Base-by-base conservation (phyloP, 108 stramenopile genomes). In the Cyclostephanos invisitatus region DNA sequence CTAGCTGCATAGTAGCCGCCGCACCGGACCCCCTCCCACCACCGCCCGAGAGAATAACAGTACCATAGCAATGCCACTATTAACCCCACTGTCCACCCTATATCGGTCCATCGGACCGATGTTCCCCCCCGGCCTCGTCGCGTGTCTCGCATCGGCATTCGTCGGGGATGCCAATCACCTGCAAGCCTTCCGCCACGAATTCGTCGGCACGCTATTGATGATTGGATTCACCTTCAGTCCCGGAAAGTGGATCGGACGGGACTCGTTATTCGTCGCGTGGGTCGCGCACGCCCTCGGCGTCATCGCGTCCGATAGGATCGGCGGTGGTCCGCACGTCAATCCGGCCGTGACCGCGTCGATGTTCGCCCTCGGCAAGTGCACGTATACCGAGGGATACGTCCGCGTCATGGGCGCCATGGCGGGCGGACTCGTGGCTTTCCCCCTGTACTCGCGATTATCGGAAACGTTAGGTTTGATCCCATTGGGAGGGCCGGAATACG, bases 401-500 rank as follows among this genome's bases (percentile, higher is more conserved):
- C 87, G 91, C 11, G 78, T 92, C 47, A 82, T 80, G 61, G 95
- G 85, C 21, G 84, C 89, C 60, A 87, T 96, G 87, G 86, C 76
- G 9, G 91, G 92, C 28, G 95, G 95, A 53, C 76, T 92, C 36
- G 73, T 96, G 48, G 86, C 91, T 37, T 96, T 96, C 70, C 91
- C 91, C 7, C 56, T 90, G n/a, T 93, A 72, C 68, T 78, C 87
- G 53, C 74, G 78, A 10, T 17, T 92, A 15, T 80, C 91, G 20
- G 85, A 89, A 14, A 21, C 38, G 20, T 54, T 93, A 20, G 67
- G 78, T 22, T 75, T 81, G 69, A 83, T 81, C 8, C 87, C 84
- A 3, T 82, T 96, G 54, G 95, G 95, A 53, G 95, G 95, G 66
- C 95, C 95, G 0, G 90, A 91, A 56, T 95, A 89, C 63, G 78